Conservation (phyloP, 2,329 filamentous ascomycete species). For the Fusarium vanettenii region DNA sequence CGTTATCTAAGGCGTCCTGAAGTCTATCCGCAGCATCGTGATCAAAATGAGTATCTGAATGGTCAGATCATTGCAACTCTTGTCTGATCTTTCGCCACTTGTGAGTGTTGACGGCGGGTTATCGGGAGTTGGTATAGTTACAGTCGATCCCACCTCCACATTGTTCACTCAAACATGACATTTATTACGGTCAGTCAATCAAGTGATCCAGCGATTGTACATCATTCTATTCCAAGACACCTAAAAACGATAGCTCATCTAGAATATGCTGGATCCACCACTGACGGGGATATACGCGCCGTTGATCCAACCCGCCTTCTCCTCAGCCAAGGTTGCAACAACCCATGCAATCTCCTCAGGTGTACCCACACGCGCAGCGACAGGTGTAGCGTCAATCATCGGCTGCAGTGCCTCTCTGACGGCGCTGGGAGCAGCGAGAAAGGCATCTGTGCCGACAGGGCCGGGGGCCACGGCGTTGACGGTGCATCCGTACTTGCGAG, state of each 20-base stretch:
- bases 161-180: background rate
- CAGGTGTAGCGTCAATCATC: background rate
- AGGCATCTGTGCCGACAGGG: conserved; percentile 40
- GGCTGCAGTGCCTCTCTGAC: conserved; percentile 1
- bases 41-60: background rate
- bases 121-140: background rate
- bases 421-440: background rate
- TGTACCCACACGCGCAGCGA: background rate
- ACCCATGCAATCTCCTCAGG: conserved; percentile 9
- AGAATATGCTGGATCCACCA: conserved; percentile 4
- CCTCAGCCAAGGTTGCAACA: background rate
- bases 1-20: background rate
- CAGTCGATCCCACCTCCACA: background rate
- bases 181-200: background rate
- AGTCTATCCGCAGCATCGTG: background rate
- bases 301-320: conserved; percentile 7
- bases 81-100: background rate
- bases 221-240: background rate
- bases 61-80: too few relatives aligned
- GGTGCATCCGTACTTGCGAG: conserved; percentile 41
- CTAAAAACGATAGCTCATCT: background rate
- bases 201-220: background rate
- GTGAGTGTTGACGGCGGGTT: background rate
- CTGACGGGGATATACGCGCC: background rate
- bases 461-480: conserved; percentile 48